These are phyloP conservation scores for Aspergillus glaucus DNA, from an alignment of 2,329 filamentous ascomycete species.

Conservation along the genomic window DNA sequence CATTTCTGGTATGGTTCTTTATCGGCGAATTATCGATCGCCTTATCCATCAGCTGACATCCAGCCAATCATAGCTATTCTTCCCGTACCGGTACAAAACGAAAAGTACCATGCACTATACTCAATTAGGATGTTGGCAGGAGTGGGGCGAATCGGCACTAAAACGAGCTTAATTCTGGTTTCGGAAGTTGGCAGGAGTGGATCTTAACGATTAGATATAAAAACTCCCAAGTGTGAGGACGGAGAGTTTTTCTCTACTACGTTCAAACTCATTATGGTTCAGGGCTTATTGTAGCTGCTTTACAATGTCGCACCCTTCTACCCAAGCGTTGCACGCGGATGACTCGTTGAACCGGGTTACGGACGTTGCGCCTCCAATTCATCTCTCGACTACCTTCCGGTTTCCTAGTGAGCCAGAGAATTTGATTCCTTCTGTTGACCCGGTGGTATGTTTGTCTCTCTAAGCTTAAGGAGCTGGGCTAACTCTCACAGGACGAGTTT, in stretches of 20 bases:
- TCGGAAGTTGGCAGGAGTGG: conserved; percentile 1
- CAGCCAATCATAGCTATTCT: no score
- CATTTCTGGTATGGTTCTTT: background rate
- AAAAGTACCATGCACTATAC: background rate
- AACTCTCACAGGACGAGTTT: conserved; percentile 9
- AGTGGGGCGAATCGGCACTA: background rate
- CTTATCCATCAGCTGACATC: no score
- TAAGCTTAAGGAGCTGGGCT: background rate
- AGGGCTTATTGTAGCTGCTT: no score
- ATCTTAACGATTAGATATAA: background rate
- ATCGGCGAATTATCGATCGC: no score
- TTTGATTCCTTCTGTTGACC: conserved; percentile 48
- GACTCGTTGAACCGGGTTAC: conserved; percentile 65
- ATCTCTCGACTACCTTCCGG: conserved; percentile 84
- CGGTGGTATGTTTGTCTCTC: conserved; percentile 36
- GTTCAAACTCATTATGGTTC: no score
- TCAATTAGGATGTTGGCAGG: background rate
- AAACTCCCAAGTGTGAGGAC: background rate
- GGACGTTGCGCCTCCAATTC: conserved; percentile 81
- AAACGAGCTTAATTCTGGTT: background rate
- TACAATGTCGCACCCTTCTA: background rate
- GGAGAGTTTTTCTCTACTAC: background rate
- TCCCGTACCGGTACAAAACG: background rate
- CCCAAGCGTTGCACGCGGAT: conserved; percentile 66
- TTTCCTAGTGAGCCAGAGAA: conserved; percentile 65